Conservation (phyloP, 805 yeast genomes). For the Candida insectorum region DNA sequence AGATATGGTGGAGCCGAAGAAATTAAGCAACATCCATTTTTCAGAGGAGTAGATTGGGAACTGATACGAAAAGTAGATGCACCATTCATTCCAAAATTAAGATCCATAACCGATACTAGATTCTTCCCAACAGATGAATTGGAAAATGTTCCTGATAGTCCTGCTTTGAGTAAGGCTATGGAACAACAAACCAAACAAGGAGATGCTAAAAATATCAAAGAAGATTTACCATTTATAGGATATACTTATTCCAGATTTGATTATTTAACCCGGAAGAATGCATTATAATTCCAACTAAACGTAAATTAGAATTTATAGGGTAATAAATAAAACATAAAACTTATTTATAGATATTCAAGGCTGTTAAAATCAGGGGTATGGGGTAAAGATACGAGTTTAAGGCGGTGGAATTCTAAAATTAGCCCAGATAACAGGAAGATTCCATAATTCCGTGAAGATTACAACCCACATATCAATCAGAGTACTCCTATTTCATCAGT, state of each 20-base stretch:
- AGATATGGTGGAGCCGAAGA: constrained; percentile 90
- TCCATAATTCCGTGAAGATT: too few species aligned
- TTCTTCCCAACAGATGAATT: constrained; percentile 98
- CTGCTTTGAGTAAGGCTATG: constrained; percentile 54
- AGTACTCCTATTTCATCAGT: too few species aligned
- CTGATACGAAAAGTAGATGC: constrained; percentile 85
- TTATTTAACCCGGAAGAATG: constrained; percentile 77
- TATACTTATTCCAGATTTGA: constrained; percentile 95
- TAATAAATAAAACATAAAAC: too few species aligned
- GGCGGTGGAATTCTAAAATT: too few species aligned
- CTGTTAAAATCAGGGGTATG: too few species aligned
- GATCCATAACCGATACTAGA: constrained; percentile 91
- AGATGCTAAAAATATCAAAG: constrained; percentile 54
- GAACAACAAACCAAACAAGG: constrained; percentile 48
- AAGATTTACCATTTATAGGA: constrained; percentile 95
- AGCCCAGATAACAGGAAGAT: too few species aligned
- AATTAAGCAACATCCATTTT: constrained; percentile 85
- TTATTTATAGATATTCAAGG: too few species aligned
- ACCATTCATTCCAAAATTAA: constrained; percentile 88
- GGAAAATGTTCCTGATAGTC: constrained; percentile 84
- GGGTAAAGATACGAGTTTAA: too few species aligned
- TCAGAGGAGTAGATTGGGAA: constrained; percentile 95
- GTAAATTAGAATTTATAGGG: not conserved
- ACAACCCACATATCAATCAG: too few species aligned
- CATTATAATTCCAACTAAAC: too few species aligned